Base-by-base conservation (phyloP, 495 filamentous ascomycete species). In the Aspergillus biplanus region DNA sequence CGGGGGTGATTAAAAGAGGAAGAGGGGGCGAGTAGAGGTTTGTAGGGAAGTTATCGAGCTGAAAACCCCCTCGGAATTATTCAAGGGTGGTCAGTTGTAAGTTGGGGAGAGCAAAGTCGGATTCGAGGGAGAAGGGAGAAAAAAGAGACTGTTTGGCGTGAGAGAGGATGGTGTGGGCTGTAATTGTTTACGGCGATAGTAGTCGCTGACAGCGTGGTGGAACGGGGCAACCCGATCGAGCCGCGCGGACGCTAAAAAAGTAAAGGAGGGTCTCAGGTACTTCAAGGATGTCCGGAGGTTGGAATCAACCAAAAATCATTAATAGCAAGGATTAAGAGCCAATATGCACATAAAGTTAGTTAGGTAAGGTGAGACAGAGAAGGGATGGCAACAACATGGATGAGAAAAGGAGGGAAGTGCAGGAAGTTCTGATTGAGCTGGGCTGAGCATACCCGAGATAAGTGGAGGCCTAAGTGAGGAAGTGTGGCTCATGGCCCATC, bases 201-300 rank as follows among this genome's bases (percentile, higher is more conserved):
- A 33, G 58, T 56, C 32, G 56, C 54, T 58, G 47, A 62, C 65
- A 59, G 52, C 56, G 42, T 63, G 58, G 64, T 65, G 55, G 61
- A 66, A 70, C 68, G 65, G 68, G 68, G 64, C 67, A 69, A 69
- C 67, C 65, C 66, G 63, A 63, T 65, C 55, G 42, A 57, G 65
- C 65, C 65, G 61, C 67, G 67, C 67, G 67, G 67, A 69, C 63
- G 37, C 67, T 69, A 66, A 63, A 55, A 47, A 35, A 48, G 61
- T 32, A 31, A 48, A 46, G 31, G 46, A 27, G 58, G 27, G 32
- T 50, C 47, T 31, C 16, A 50, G 13, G 16, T 1, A 50, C 47
- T 6, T 6, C 50, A 39, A 16, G 9, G 32, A 56, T 49, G 44
- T 31, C n/a, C n/a, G 31, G 46, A 62, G 34, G 33, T 47, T 33